Conservation (phyloP, 106 monocot species). For the Alisma plantagoaquatica region DNA sequence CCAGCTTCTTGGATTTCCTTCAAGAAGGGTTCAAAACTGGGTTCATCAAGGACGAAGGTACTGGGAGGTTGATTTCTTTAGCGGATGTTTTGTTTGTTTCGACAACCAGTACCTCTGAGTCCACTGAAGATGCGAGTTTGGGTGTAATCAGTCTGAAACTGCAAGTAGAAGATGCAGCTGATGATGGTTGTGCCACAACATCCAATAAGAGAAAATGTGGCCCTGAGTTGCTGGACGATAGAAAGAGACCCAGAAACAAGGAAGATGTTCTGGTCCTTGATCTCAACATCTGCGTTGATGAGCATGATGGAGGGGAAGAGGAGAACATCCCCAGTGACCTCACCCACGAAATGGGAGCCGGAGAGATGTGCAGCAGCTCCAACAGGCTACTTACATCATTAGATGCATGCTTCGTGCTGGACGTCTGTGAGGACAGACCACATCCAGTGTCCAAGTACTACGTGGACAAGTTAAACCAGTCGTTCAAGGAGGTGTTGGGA, state of each 20-base stretch:
- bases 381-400: conserved; percentile 19
- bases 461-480: conserved; percentile 18
- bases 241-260: conserved; percentile 15
- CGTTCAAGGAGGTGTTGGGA: conserved; percentile 14
- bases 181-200: background rate
- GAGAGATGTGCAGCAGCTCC: conserved; percentile 9
- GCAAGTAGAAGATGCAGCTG: conserved; percentile 7
- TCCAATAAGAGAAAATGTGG: conserved; percentile 41
- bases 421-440: background rate
- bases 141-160: conserved; percentile 38
- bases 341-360: conserved; percentile 29
- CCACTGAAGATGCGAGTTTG: background rate
- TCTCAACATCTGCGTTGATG: conserved; percentile 44
- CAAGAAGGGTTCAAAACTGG: conserved; percentile 22
- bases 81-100: conserved; percentile 43
- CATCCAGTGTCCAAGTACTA: conserved; percentile 15
- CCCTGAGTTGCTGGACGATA: background rate
- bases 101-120: background rate
- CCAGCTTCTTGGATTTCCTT: conserved; percentile 13
- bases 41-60: conserved; percentile 13
- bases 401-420: conserved; percentile 21
- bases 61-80: conserved; percentile 7
- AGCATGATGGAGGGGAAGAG: conserved; percentile 16
- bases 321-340: conserved; percentile 38
- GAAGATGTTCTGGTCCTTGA: conserved; percentile 11